Base-by-base conservation (phyloP, 2,329 filamentous ascomycete species). In the Ophiostoma sp. region DNA sequence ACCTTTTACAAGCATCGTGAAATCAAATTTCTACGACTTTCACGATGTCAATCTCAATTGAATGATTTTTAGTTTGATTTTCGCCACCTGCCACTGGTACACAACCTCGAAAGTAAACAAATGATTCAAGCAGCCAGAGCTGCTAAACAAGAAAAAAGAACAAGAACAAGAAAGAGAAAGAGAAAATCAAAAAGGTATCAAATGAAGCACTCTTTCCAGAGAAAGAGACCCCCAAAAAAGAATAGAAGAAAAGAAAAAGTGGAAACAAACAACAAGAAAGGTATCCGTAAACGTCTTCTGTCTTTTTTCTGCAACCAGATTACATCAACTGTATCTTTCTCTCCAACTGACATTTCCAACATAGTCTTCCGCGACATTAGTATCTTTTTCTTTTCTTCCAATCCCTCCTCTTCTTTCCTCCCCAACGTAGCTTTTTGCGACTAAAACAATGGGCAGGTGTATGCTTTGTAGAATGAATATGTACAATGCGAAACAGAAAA, bases 121-220 rank as follows among this genome's bases (percentile, higher is more conserved):
- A 66, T 48, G 39, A 4, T 11, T 8, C 52, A 63, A 52, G 33
- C 19, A 71, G 17, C 22, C 55, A 63, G 22, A 50, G 33, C 39
- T 15, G 12, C 8, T 61, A 45, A 70, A 70, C 31, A 4, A 22
- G 45, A 33, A 48, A 55, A 63, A 33, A 39, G 28, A 25, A 22
- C 31, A 68, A 57, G 64, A 48, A 11, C 50, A 48, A 19, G 8
- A 45, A 28, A 57, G 25, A 52, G 19, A 28, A 36, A 52, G 25
- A 25, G 48, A 52, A 48, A 52, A 50, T 4, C 36, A 72, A 72
- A 72, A 70, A 42, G 31, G 59, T 55, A 70, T 48, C 55, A 72
- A 63, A 61, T n/a, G 69, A 61, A 28, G 52, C 69, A 42, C 3
- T 4, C 17, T 48, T 48, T 52, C 45, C 9, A 25, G 2, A 28